Percentiles rank a stretch among this genome's conserved stretches.
Conservation (phyloP, 257 asterid species). For the Salvia miltiorrhiza region DNA sequence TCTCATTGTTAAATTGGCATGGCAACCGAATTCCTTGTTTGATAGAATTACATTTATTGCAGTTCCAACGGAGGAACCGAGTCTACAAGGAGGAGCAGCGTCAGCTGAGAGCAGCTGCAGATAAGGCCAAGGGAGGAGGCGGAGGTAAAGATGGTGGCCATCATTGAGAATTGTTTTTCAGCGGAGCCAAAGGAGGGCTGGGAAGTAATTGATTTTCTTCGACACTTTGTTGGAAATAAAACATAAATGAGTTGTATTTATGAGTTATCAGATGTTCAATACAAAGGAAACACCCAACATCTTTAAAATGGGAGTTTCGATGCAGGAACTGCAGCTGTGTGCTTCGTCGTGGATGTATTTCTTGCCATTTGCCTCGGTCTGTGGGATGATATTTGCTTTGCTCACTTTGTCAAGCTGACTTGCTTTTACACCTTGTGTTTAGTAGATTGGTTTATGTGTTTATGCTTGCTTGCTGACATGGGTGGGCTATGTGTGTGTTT, state of each 20-base stretch:
- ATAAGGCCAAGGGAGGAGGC: conserved; percentile 65
- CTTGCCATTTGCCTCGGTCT: conserved; percentile 9
- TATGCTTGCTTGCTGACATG: not conserved
- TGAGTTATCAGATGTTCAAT: conserved; percentile 20
- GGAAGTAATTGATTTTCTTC: conserved; percentile 22
- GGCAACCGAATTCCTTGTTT: not conserved
- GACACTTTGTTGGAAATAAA: conserved; percentile 35
- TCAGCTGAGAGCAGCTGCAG: conserved; percentile 77
- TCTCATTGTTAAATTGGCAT: not conserved
- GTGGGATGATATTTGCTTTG: conserved; percentile 8
- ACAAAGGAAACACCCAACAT: conserved; percentile 1
- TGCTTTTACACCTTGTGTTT: not conserved
- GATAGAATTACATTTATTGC: conserved; percentile 21
- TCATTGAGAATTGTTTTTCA: conserved; percentile 40
- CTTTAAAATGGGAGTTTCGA: conserved; percentile 11
- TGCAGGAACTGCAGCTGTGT: conserved; percentile 11
- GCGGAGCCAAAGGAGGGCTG: conserved; percentile 6
- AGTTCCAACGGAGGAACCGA: conserved; percentile 93
- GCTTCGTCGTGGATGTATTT: not conserved
- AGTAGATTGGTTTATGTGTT: not conserved
- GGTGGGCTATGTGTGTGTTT: not conserved
- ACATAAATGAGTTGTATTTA: conserved; percentile 25
- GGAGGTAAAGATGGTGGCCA: conserved; percentile 61
- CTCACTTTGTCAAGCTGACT: conserved; percentile 10
- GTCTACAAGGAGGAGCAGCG: conserved; percentile 99